Base-by-base conservation (phyloP, 441 rosid genomes). In the Breynia disticha region DNA sequence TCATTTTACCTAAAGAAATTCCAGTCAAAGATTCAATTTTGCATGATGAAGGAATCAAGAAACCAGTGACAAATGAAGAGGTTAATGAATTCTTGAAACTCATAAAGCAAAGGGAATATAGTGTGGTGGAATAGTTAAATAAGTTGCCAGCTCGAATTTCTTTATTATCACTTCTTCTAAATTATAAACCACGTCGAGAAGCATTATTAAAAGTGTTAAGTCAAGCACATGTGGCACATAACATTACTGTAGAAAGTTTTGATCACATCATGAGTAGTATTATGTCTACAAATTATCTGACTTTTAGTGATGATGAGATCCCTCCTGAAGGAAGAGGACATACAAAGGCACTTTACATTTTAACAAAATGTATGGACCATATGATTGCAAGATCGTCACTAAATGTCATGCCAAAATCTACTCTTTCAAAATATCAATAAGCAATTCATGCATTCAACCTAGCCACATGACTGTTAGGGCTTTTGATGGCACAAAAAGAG, bases 241-340 rank as follows among this genome's bases (percentile, higher is more conserved):
- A 53, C 1, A 61, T 54, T 11, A 5, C 58, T 13, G 16, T 54
- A 1, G 47, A 54, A 8, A 41, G 17, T 4, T 18, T 54, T 2
- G 19, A 21, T 9, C 4, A 43, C 1, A 12, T 60, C 0, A 16
- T 60, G 1, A n/a, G 42, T 0, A 24, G 20, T n/a, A 24, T 61
- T 6, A 7, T 35, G 19, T 45, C 48, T 0, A 14, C 13, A 0
- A 37, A 47, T 10, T 14, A 4, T 9, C 46, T 61, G 14, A 14
- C 54, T 2, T 61, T 61, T 15, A 52, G 14, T 0, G 48, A 52
- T 38, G 22, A 61, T 0, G 54, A 61, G 7, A 32, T 61, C 3
- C 39, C 49, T 0, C 3, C 0, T 12, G 24, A 54, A 39, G 16
- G 48, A 3, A 38, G 2, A 0, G n/a, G n/a, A 0, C 54, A 61